Base-by-base conservation (phyloP, 768 basidiomycete genomes). In the Russula olivacea region DNA sequence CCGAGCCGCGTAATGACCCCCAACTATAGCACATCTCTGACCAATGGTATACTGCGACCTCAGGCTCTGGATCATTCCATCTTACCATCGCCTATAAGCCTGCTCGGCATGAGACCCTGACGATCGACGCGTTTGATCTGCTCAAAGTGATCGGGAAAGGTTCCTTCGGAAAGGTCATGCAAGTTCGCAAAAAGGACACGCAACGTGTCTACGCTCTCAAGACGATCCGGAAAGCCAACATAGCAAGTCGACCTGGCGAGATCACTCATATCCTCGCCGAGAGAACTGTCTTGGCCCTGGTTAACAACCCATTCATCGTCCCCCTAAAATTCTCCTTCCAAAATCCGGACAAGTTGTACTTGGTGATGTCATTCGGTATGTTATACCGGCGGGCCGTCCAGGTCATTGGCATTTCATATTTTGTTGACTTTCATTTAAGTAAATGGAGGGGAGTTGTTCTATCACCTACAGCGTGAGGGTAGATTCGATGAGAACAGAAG, bases 261-360 rank as follows among this genome's bases (percentile, higher is more conserved):
- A 98, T 99, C 69, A 98, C 93, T 2, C 97, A 98, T 73, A 98
- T 98, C 65, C 81, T 98, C 43, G 96, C 96, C 4, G 96, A 99
- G 77, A 82, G 97, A 67, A 98, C 96, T 0, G 96, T 99, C 28
- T 81, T 98, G 52, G 96, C 96, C 0, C 81, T 98, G 59, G 97
- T 99, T 64, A 97, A 98, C 77, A 97, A 94, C 71, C 96, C 96
- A 0, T 99, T 99, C 78, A 98, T 99, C 74, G 97, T 98, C 0
- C 97, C 96, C 21, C 86, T 99, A 74, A 98, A 99, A 72, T 98
- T 99, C 76, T 96, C 93, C 5, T 99, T 98, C 83, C 96, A 99
- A 77, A 94, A 88, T 64, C 91, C 91, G 1, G 96, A 98, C 73
- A 99, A 99, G 74, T 79, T 99, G 7, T 99, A 99, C 73, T 78